Base-by-base conservation (phyloP, 495 filamentous ascomycete genomes). In the Penicillium crystallinum region DNA sequence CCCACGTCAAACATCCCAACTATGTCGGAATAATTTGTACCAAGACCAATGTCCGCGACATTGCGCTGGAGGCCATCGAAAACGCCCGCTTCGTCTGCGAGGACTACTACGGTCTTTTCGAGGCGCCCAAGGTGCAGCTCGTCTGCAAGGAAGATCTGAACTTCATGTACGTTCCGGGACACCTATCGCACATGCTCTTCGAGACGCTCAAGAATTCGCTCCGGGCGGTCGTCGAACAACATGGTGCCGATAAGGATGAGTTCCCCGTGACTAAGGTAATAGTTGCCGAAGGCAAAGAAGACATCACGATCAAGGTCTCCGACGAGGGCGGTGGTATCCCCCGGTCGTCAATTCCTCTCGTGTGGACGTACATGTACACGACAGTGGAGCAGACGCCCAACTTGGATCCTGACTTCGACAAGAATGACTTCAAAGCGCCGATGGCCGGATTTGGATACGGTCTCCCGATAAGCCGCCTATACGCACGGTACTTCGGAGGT, bases 301-400 rank as follows among this genome's bases (percentile, higher is more conserved):
- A 98, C 57, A 98, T 98, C 58, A 97, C 93, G 2, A 96, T 98
- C 74, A 98, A 98, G 71, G 80, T 98, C 46, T 90, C 86, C 10
- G 93, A 98, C 65, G 93, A 98, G 68, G 93, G 93, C 37, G 93
- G 93, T 55, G 93, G 93, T 37, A 97, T 98, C 22, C 90, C 91
- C 0, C 80, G 93, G 48, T 90, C 85, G 54, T 78, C 88, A 27
- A 97, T 98, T 49, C 95, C 95, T 9, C 78, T 98, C 7, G 93
- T 97, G 14, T 98, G 93, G 93, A 98, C 93, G 22, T 98, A 98
- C 65, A 98, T 97, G 93, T 98, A 97, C 63, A 98, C 93, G 17
- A 98, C 93, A 9, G 92, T 98, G 36, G 93, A 97, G 69, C 84
- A 90, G 52, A 97, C 93, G 3, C 93, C 93, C 5, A 95, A 82